Base-by-base conservation (phyloP, 140 eudicot genomes). In the Anethum foeniculum region DNA sequence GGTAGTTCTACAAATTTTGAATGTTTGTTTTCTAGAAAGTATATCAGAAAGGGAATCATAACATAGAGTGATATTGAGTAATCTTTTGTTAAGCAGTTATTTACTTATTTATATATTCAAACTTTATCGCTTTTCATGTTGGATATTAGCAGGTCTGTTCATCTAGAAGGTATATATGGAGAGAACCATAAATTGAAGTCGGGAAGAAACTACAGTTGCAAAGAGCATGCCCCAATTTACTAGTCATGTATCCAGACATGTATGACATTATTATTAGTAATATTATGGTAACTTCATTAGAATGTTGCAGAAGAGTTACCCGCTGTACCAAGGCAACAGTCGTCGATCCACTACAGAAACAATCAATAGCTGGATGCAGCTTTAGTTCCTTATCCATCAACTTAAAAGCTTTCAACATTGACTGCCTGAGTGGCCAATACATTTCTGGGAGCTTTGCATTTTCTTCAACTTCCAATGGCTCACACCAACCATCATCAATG, bases 311-410 rank as follows among this genome's bases (percentile, higher is more conserved):
- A 69, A 52, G 30, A 60, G 9, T 65, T 83, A 93, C 98, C 98
- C 90, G 92, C 80, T 86, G 87, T 38, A 93, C 84, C 89, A 93
- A 81, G 58, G 97, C 75, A 81, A 93, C 98, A 0, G 93, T 90
- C 32, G 98, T 93, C 21, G 96, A 77, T 83, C 98, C 98, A 78
- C 98, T 93, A 77, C 98, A 93, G 75, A 88, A 93, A 81, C 98
- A 91, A 80, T 93, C 98, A 39, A 93, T 93, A 14, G 89, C 58
- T 32, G 96, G 88, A 84, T 88, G 90, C 77, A 87, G 85, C 83
- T 91, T 93, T 60, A 93, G 80, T 80, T 93, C 98, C 86, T 88
- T 90, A 81, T 93, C 98, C 96, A 93, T 91, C 60, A 86, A 84
- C 83, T 90, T 88, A 82, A 91, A 93, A 82, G 97, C 92, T 85